Percentiles rank a stretch among this genome's conserved stretches.
These are phyloP conservation scores for Fusarium lateritium DNA, from an alignment of 2,329 filamentous ascomycete genomes.

Conservation along the genomic window DNA sequence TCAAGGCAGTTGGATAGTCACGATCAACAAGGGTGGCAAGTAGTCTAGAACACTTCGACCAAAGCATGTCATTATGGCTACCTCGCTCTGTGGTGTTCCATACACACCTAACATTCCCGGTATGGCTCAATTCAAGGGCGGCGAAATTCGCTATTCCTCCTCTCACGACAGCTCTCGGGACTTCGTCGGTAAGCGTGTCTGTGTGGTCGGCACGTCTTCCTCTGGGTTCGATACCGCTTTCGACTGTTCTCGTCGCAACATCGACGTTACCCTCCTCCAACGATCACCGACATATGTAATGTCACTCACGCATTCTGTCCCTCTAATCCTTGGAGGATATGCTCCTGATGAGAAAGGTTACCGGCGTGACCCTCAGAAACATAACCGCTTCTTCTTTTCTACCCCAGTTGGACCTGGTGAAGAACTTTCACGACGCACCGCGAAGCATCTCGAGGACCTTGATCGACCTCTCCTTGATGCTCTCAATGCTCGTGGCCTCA, in stretches of 20 bases:
- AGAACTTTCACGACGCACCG: constrained; percentile 25
- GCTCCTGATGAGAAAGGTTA: neutral
- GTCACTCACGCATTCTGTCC: neutral
- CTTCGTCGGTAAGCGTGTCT: neutral
- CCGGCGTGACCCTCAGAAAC: neutral
- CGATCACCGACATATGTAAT: neutral
- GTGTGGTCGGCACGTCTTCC: neutral
- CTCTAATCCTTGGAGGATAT: neutral
- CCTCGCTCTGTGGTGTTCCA: neutral
- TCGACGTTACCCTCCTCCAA: neutral
- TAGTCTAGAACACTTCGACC: neutral
- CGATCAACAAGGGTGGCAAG: neutral
- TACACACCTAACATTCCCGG: neutral
- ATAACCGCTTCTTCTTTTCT: neutral
- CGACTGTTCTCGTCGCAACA: neutral
- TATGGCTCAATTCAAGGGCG: neutral
- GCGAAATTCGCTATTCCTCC: neutral
- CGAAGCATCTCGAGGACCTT: constrained; percentile 32
- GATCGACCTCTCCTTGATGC: constrained; percentile 19
- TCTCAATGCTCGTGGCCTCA: constrained; percentile 44
- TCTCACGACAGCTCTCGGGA: neutral
- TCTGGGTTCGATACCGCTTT: neutral
- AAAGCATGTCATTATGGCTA: neutral
- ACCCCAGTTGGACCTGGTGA: constrained; percentile 64
- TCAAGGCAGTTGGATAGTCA: neutral